Evolutionary conservation across 495 filamentous ascomycete genomes (phyloP).

Genomic region (Daldinia grandis): DNA sequence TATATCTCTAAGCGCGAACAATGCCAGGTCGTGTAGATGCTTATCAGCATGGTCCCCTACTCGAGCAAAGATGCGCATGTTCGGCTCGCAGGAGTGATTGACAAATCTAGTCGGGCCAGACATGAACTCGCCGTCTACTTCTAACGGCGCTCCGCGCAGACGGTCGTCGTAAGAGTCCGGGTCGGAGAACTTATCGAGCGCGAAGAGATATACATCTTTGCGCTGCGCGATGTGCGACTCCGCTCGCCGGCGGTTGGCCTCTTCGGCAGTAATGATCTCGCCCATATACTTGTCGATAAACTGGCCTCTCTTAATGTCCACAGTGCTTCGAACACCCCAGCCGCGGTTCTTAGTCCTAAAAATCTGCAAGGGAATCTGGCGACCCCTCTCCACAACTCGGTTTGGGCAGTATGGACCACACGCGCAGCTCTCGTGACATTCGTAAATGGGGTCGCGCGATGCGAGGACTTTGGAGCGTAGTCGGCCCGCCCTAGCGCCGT

Average conservation of each 20-base stretch:
- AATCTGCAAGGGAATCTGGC: conserved; percentile 78
- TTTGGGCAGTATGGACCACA: conserved; percentile 78
- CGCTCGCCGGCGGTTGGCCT: conserved; percentile 71
- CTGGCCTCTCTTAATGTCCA: conserved; percentile 75
- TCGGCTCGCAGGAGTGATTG: conserved; percentile 76
- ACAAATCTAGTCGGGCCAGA: conserved; percentile 73
- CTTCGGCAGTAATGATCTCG: conserved; percentile 79
- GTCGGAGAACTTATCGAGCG: conserved; percentile 79
- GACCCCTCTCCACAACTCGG: conserved; percentile 79
- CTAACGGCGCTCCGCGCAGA: conserved; percentile 53
- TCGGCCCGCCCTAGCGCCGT: conserved; percentile 52
- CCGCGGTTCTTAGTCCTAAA: conserved; percentile 82
- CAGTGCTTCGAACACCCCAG: conserved; percentile 79
- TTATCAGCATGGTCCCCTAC: conserved; percentile 79
- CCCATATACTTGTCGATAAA: conserved; percentile 91
- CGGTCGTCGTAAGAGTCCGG: conserved; percentile 54
- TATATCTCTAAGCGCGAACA: conserved; percentile 82
- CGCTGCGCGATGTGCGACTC: conserved; percentile 53
- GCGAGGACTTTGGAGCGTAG: conserved; percentile 58
- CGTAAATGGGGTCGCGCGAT: conserved; percentile 73
- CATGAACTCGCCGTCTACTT: conserved; percentile 65
- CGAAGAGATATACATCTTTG: conserved; percentile 81
- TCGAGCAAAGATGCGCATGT: conserved; percentile 84
- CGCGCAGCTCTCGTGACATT: conserved; percentile 78
- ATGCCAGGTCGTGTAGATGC: conserved; percentile 82